These are phyloP conservation scores for Platismatia glauca DNA, from an alignment of 495 filamentous ascomycete genomes.

Conservation along the genomic window DNA sequence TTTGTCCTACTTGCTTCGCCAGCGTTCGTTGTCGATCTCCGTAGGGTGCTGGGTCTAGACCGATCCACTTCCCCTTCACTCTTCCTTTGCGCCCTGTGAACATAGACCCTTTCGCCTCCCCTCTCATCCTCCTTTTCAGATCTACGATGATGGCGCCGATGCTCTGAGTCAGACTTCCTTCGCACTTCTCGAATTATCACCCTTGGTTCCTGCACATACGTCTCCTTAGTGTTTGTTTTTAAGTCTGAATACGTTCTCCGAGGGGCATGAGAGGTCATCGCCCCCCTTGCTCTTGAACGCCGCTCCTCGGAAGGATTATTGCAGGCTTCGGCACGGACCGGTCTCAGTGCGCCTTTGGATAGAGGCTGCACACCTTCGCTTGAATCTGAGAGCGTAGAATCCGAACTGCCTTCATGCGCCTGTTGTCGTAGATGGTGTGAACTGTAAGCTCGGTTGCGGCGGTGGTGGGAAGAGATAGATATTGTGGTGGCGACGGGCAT, in stretches of 20 bases:
- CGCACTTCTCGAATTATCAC: constrained; percentile 7
- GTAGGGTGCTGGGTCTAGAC: constrained; percentile 11
- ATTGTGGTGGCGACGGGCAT: constrained; percentile 3
- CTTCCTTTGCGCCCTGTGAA: not conserved
- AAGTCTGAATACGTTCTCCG: constrained; percentile 7
- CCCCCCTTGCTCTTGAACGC: not conserved
- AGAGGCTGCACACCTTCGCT: not conserved
- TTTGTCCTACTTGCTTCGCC: constrained; percentile 22
- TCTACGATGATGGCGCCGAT: constrained; percentile 16
- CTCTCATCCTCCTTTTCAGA: constrained; percentile 1
- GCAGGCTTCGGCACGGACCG: constrained; percentile 10
- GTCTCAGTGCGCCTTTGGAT: constrained; percentile 8
- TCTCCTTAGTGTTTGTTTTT: not conserved
- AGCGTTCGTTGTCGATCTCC: constrained; percentile 26
- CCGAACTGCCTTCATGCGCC: not conserved
- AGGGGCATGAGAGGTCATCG: constrained; percentile 6
- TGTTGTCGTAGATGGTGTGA: not conserved
- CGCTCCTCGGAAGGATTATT: constrained; percentile 7
- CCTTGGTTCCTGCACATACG: constrained; percentile 4
- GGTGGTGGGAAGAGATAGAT: not conserved
- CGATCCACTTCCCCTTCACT: not conserved
- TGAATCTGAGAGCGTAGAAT: not conserved
- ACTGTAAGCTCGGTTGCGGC: not conserved
- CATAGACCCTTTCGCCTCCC: not conserved
- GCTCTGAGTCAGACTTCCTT: constrained; percentile 6